Conservation (phyloP, 2,329 filamentous ascomycete species). For the Thelonectria olida region DNA sequence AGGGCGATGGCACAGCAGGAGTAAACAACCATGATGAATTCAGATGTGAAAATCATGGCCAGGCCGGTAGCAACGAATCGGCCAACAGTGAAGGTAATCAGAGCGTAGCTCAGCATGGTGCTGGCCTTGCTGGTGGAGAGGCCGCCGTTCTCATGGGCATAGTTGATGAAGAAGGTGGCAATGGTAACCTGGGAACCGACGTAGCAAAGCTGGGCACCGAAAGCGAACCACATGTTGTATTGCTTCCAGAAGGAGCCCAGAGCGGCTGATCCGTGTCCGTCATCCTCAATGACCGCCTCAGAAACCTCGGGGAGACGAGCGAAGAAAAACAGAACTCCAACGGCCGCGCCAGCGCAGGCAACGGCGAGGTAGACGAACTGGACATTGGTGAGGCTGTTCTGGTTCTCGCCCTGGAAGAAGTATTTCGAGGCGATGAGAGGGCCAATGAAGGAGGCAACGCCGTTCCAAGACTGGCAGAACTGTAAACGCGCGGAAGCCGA, state of each 20-base stretch:
- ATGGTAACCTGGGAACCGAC: slow-evolving; percentile 76
- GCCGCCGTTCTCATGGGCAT: slow-evolving; percentile 68
- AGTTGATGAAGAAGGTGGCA: slow-evolving; percentile 78
- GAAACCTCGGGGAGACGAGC: slow-evolving; percentile 78
- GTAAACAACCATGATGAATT: slow-evolving; percentile 74
- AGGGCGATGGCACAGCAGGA: slow-evolving; percentile 70
- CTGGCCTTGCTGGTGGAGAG: slow-evolving; percentile 60
- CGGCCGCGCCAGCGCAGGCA: slow-evolving; percentile 70
- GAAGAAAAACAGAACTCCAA: slow-evolving; percentile 73
- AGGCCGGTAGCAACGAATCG: slow-evolving; percentile 74
- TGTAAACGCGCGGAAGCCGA: slow-evolving; percentile 44
- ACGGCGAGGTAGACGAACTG: slow-evolving; percentile 82
- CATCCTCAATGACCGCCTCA: slow-evolving; percentile 47
- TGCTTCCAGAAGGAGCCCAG: slow-evolving; percentile 75
- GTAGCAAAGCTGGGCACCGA: slow-evolving; percentile 82
- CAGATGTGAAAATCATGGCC: slow-evolving; percentile 70
- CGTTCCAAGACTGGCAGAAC: slow-evolving; percentile 80
- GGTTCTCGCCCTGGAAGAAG: slow-evolving; percentile 72
- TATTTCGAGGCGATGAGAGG: slow-evolving; percentile 77
- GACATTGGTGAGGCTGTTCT: slow-evolving; percentile 69
- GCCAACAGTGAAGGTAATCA: slow-evolving; percentile 78
- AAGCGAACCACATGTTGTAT: slow-evolving; percentile 79
- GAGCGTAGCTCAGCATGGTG: slow-evolving; percentile 77
- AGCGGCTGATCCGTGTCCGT: slow-evolving; percentile 59
- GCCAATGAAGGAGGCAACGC: slow-evolving; percentile 76